These are phyloP conservation scores for Scytalidium sp. DNA, from an alignment of 2,329 filamentous ascomycete genomes.

Conservation along the genomic window DNA sequence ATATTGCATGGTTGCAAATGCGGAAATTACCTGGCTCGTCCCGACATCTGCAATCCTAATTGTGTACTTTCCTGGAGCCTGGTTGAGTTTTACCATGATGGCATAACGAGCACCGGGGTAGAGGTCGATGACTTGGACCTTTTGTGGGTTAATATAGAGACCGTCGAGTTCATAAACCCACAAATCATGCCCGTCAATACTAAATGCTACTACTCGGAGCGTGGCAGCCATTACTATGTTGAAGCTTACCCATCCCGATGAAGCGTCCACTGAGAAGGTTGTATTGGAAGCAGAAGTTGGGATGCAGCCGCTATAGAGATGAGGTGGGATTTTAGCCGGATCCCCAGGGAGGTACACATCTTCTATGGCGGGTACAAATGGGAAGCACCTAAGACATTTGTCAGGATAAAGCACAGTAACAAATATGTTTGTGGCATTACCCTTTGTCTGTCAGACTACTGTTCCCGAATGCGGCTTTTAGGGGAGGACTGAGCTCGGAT, in stretches of 20 bases:
- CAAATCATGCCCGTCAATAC: constrained; percentile 40
- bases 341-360: constrained; percentile 2
- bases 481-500: not conserved
- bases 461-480: not conserved
- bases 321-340: constrained; percentile 14
- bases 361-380: constrained; percentile 12
- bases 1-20: constrained; percentile 3
- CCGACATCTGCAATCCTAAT: not conserved
- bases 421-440: constrained; percentile 8
- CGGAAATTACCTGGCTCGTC: constrained; percentile 33
- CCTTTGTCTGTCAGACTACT: constrained; percentile 18
- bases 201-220: constrained; percentile 19
- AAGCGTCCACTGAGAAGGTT: constrained; percentile 29
- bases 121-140: constrained; percentile 29
- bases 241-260: constrained; percentile 30
- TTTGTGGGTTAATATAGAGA: constrained; percentile 34
- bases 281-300: constrained; percentile 22
- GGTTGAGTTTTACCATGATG: constrained; percentile 36
- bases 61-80: constrained; percentile 9
- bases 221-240: constrained; percentile 34
- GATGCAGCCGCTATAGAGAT: constrained; percentile 19
- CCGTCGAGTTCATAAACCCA: constrained; percentile 41
- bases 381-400: constrained; percentile 13
- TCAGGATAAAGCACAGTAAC: too few species aligned
- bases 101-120: constrained; percentile 14